A percentile compares a stretch with the other conserved stretches of the same genome.
phyloP scores from a whole-genome alignment of 2,329 filamentous ascomycete species.

The Fusarium humuli region DNA sequence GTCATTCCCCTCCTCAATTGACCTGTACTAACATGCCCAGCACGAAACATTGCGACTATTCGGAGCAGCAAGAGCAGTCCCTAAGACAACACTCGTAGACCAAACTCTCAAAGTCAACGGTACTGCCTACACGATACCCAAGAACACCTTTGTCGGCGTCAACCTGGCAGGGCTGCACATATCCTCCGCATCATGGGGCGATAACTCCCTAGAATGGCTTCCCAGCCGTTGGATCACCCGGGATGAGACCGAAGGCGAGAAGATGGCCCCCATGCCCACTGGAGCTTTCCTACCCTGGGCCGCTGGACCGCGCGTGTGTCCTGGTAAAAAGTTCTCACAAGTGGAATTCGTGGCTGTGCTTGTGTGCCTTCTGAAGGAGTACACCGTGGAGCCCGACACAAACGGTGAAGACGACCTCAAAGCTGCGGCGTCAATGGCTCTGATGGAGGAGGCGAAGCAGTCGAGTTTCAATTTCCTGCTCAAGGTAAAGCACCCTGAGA shows the following conservation, averaged over 20 bases:
- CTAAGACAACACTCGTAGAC: slow-evolving; percentile 32
- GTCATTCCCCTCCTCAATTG: not conserved
- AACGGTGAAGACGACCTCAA: slow-evolving; percentile 22
- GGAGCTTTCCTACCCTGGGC: slow-evolving; percentile 38
- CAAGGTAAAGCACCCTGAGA: slow-evolving; percentile 41
- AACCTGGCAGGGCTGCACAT: slow-evolving; percentile 36
- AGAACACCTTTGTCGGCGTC: slow-evolving; percentile 35
- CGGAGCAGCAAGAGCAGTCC: slow-evolving; percentile 33
- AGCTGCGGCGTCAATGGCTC: slow-evolving; percentile 17
- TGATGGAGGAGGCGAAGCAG: slow-evolving; percentile 41
- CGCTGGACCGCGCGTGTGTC: slow-evolving; percentile 33
- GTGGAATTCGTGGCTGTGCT: slow-evolving; percentile 43
- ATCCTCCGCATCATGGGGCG: slow-evolving; percentile 35
- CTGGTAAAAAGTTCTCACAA: slow-evolving; percentile 43
- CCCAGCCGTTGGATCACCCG: slow-evolving; percentile 39
- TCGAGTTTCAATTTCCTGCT: slow-evolving; percentile 43
- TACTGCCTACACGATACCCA: slow-evolving; percentile 29
- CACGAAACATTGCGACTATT: slow-evolving; percentile 39
- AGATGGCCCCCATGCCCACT: slow-evolving; percentile 11
- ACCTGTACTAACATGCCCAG: not conserved
- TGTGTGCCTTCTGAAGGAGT: slow-evolving; percentile 31
- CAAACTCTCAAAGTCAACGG: slow-evolving; percentile 33
- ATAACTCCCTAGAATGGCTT: slow-evolving; percentile 34
- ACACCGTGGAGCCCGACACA: slow-evolving; percentile 35
- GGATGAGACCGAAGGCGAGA: slow-evolving; percentile 24